Evolutionary conservation across 768 basidiomycete species (phyloP), one percentile per base, ranked within the genome.

Genomic region (Pleurotus cornucopiae): DNA sequence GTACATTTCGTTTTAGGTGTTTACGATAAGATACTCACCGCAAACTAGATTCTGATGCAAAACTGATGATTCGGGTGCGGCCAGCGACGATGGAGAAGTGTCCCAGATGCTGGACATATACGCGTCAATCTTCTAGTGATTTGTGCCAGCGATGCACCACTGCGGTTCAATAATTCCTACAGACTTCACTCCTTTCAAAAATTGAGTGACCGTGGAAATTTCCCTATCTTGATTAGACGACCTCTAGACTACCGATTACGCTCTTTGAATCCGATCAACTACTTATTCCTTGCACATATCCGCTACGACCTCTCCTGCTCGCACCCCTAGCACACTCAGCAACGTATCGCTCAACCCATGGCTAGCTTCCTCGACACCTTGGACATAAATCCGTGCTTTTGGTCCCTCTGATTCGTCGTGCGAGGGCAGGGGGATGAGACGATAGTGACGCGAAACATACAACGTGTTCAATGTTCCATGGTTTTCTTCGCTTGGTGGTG

Each of bases 51-150:
- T 64, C 57, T 51, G 71, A 72, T 20, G 66, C 69, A 38, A 68
- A 64, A 13, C 40, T 85, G 2, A 71, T 68, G 0, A 70, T 92
- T 53, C 77, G 79, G 12, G 73, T 90, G n/a, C 75, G 76, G 14
- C 87, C 90, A 13, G 82, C 91, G 9, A 71, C 68, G 3, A 58
- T 70, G 51, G 64, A 73, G 18, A 95, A 96, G 67, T 98, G 96
- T 67, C 91, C 94, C 20, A 81, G 95, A 13, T 98, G 96, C 68
- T 97, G 95, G 94, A 87, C 83, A 5, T 88, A 79, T 66, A 85
- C 84, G 2, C 77, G 86, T 12, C 61, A 67, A 9, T 66, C 73
- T 40, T 67, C 74, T 11, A 77, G 84, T 14, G 65, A 67, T 7
- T 67, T 95, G 9, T 96, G 94, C 69, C 57, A 57, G 16, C 79